Evolutionary conservation across 345 rosid species (phyloP).

Genomic region (Sisymbrium altissimum): DNA sequence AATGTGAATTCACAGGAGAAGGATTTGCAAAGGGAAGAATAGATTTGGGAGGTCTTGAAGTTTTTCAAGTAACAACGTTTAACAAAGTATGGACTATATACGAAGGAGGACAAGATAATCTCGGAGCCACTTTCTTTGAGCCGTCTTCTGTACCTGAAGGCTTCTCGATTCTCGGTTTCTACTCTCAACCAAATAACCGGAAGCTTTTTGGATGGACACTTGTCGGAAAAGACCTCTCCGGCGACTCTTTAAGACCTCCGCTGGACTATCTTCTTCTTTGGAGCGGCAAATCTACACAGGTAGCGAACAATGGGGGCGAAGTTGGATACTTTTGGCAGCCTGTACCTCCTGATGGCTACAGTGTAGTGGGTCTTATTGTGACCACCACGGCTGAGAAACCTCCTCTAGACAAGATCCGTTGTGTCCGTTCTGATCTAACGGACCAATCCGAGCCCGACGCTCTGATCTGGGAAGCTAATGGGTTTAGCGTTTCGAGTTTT

Average conservation of each 20-base stretch:
- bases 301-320: constrained; percentile 43
- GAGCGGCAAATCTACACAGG: constrained; percentile 62
- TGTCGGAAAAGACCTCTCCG: constrained; percentile 44
- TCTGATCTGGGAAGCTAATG: constrained; percentile 59
- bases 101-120: constrained; percentile 63
- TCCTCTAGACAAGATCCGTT: constrained; percentile 50
- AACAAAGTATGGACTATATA: constrained; percentile 53
- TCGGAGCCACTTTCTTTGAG: constrained; percentile 69
- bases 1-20: constrained; percentile 32
- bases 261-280: constrained; percentile 74
- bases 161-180: constrained; percentile 58
- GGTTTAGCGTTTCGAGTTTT: constrained; percentile 41
- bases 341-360: constrained; percentile 59
- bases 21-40: constrained; percentile 59
- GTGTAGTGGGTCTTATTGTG: constrained; percentile 52
- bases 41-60: constrained; percentile 63
- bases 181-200: constrained; percentile 60
- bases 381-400: constrained; percentile 63
- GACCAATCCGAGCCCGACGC: constrained; percentile 46
- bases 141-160: constrained; percentile 49
- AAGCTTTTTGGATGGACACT: constrained; percentile 60
- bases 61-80: constrained; percentile 47
- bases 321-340: constrained; percentile 72
- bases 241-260: constrained; percentile 42
- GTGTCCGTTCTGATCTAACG: constrained; percentile 63